A percentile compares a stretch with the other conserved stretches of the same genome.
Conservation (phyloP, 495 filamentous ascomycete genomes). For the Aspergillus saccharolyticus region DNA sequence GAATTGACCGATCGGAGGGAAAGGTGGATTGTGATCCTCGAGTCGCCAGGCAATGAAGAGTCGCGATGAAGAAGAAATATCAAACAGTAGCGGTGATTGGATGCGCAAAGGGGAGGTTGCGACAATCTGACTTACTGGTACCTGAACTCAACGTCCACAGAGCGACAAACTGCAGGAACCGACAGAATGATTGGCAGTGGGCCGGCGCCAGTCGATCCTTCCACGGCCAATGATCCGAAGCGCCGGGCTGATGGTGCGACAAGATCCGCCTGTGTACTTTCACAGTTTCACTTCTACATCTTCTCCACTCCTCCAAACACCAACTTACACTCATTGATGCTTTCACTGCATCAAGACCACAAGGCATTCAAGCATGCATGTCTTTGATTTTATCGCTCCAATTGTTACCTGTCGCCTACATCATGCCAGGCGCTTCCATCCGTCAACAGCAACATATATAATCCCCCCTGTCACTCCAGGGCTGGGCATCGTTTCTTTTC, state of each 20-base stretch:
- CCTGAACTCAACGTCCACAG: not conserved
- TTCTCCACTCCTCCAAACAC: not conserved
- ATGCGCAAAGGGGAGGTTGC: not conserved
- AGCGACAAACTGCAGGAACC: not conserved
- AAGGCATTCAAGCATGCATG: not conserved
- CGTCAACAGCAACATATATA: slow-evolving; percentile 13
- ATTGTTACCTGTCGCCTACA: not conserved
- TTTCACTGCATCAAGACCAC: not conserved
- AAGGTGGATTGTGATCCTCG: not conserved
- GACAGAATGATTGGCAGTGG: slow-evolving; percentile 1
- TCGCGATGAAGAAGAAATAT: not conserved
- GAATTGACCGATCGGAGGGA: not conserved
- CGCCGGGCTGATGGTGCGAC: slow-evolving; percentile 2
- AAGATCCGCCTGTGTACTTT: not conserved
- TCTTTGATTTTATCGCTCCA: not conserved
- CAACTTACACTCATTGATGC: too few relatives aligned
- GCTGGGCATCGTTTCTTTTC: slow-evolving; percentile 7
- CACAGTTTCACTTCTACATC: not conserved
- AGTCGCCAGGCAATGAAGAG: not conserved
- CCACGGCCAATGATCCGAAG: not conserved
- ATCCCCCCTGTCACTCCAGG: slow-evolving; percentile 13
- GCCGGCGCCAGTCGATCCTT: not conserved
- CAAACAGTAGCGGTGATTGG: not conserved
- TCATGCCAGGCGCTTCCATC: not conserved
- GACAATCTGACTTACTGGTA: not conserved